Conservation (phyloP, 2,329 filamentous ascomycete genomes). For the Waltergamsia citrina region DNA sequence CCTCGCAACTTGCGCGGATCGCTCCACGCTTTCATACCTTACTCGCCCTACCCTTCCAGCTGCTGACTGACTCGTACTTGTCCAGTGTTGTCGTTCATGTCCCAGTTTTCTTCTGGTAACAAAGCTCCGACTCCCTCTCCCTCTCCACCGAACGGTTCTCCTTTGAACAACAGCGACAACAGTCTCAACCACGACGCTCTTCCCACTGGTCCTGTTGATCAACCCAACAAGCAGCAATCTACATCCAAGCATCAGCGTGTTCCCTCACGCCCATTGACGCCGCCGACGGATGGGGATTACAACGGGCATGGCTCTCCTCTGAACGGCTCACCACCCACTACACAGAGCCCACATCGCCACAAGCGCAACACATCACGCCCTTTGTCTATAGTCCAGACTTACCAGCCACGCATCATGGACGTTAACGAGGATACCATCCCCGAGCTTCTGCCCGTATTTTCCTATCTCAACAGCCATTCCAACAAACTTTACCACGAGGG, state of each 20-base stretch:
- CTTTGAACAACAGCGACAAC: slow-evolving; percentile 12
- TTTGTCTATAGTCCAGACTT: slow-evolving; percentile 77
- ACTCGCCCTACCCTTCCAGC: not conserved
- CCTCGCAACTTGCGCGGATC: too few species aligned
- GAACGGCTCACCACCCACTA: slow-evolving; percentile 30
- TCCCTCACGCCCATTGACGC: slow-evolving; percentile 23
- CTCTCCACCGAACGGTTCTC: slow-evolving; percentile 29
- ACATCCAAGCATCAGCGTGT: slow-evolving; percentile 7
- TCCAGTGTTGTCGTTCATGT: slow-evolving; percentile 82
- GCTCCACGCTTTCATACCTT: too few species aligned
- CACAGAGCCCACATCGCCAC: slow-evolving; percentile 22
- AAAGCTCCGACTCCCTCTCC: slow-evolving; percentile 34
- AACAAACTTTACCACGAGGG: slow-evolving; percentile 98
- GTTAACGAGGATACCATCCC: slow-evolving; percentile 77
- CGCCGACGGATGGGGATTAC: slow-evolving; percentile 29
- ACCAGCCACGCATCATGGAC: slow-evolving; percentile 80
- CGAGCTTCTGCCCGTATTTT: slow-evolving; percentile 90
- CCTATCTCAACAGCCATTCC: slow-evolving; percentile 84
- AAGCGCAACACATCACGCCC: slow-evolving; percentile 55
- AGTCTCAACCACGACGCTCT: not conserved
- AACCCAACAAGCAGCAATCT: slow-evolving; percentile 11
- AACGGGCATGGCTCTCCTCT: slow-evolving; percentile 19
- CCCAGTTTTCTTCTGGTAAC: slow-evolving; percentile 55
- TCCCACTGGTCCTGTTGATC: too few species aligned
- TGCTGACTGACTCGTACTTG: slow-evolving; percentile 7